Percentiles rank a stretch among this genome's conserved stretches.
phyloP scores from a whole-genome alignment of 1,284 basidiomycete genomes.

The Naganishia cerealis region DNA sequence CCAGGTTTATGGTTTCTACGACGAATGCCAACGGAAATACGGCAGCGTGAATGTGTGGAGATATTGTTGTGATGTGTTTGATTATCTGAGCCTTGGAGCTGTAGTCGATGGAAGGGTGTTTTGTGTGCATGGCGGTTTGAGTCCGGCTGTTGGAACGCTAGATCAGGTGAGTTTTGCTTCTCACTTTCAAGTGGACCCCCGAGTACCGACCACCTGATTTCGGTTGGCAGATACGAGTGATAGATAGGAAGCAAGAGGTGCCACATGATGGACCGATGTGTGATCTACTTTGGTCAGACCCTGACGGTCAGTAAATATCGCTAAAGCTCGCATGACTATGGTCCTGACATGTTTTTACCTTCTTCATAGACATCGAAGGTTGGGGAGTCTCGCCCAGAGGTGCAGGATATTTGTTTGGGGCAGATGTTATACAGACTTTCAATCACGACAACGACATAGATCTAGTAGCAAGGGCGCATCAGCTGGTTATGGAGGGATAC shows the following conservation, averaged over 20 bases:
- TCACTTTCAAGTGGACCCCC: not conserved
- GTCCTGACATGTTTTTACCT: not conserved
- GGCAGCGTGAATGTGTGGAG: constrained; percentile 94
- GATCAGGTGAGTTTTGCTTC: constrained; percentile 68
- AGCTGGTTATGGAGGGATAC: constrained; percentile 97
- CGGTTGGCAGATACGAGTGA: constrained; percentile 78
- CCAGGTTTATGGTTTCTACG: constrained; percentile 98
- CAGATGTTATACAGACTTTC: constrained; percentile 85
- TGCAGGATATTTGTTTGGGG: constrained; percentile 92
- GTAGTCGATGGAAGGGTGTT: constrained; percentile 93
- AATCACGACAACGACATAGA: constrained; percentile 89
- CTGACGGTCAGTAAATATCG: constrained; percentile 68
- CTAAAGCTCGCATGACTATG: constrained; percentile 1
- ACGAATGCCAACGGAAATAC: constrained; percentile 96
- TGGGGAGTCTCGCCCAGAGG: constrained; percentile 98
- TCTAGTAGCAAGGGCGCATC: constrained; percentile 93
- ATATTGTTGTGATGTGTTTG: constrained; percentile 98
- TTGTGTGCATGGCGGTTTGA: constrained; percentile 89
- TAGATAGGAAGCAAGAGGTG: constrained; percentile 96
- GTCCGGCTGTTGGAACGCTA: constrained; percentile 76
- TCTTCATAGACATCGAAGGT: constrained; percentile 70
- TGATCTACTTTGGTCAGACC: constrained; percentile 97
- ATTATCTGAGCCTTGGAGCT: constrained; percentile 90
- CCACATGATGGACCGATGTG: constrained; percentile 99
- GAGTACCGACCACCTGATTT: not conserved